Conservation (phyloP, 306 rosid species). For the Lathyrus oleraceus region DNA sequence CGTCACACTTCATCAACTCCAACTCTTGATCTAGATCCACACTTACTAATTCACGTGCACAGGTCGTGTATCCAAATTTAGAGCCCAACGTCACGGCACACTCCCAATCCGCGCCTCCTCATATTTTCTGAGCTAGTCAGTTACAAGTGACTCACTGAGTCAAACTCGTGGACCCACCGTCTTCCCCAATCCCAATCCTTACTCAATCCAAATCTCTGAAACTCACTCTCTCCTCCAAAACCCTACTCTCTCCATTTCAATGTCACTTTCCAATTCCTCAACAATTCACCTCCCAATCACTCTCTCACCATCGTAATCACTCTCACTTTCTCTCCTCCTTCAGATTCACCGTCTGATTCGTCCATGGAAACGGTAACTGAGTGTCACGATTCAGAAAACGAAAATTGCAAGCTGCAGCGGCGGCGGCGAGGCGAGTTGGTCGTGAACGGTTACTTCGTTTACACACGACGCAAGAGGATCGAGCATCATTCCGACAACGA, state of each 20-base stretch:
- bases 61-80: background rate
- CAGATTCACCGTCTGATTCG: background rate
- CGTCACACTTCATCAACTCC: too few species aligned
- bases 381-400: slow-evolving; percentile 11
- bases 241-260: slow-evolving; percentile 52
- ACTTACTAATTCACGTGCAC: background rate
- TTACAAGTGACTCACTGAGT: slow-evolving; percentile 38
- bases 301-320: background rate
- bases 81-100: background rate
- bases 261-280: slow-evolving; percentile 16
- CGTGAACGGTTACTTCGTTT: slow-evolving; percentile 78
- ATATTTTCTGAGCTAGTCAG: slow-evolving; percentile 29
- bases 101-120: background rate
- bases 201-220: slow-evolving; percentile 23
- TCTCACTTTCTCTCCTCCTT: background rate
- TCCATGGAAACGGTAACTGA: slow-evolving; percentile 7
- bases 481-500: slow-evolving; percentile 37
- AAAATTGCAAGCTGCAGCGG: background rate
- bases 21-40: background rate
- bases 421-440: slow-evolving; percentile 19
- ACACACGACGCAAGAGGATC: slow-evolving; percentile 62
- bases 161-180: slow-evolving; percentile 45
- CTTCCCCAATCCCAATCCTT: slow-evolving; percentile 1
- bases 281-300: background rate
- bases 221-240: slow-evolving; percentile 34